Evolutionary conservation across 805 yeast genomes (phyloP).

Genomic region (Hermanozyma aechmeae): DNA sequence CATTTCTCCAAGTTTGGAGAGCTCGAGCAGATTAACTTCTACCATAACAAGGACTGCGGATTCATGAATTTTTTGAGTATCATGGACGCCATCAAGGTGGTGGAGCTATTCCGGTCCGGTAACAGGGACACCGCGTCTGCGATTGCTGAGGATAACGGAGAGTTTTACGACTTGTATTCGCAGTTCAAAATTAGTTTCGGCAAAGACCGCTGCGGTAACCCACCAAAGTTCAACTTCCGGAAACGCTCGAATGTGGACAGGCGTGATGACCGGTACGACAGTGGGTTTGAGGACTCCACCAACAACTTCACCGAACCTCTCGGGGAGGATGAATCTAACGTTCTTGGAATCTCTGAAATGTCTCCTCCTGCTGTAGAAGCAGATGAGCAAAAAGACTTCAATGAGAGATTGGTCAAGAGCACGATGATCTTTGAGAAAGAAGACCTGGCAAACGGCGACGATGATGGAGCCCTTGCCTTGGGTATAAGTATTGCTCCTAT

Average conservation of each 20-base stretch:
- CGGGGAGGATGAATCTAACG: too few species aligned
- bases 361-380: too few species aligned
- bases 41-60: constrained; percentile 63
- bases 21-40: constrained; percentile 67
- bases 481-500: too few species aligned
- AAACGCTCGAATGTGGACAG: constrained; percentile 20
- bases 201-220: constrained; percentile 86
- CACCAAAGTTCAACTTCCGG: constrained; percentile 51
- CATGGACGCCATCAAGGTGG: constrained; percentile 51
- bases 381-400: too few species aligned
- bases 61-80: constrained; percentile 67
- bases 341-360: too few species aligned
- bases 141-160: constrained; percentile 24
- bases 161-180: constrained; percentile 35
- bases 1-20: constrained; percentile 63
- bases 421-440: too few species aligned
- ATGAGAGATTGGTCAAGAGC: too few species aligned
- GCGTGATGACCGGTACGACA: not conserved
- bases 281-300: constrained; percentile 1
- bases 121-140: constrained; percentile 22
- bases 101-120: constrained; percentile 42
- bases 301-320: too few species aligned
- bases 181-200: constrained; percentile 42
- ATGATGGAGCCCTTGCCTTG: too few species aligned
- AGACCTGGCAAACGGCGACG: too few species aligned